These are phyloP conservation scores for Plenodomus tracheiphilus DNA, from an alignment of 2,329 filamentous ascomycete genomes.

Conservation along the genomic window DNA sequence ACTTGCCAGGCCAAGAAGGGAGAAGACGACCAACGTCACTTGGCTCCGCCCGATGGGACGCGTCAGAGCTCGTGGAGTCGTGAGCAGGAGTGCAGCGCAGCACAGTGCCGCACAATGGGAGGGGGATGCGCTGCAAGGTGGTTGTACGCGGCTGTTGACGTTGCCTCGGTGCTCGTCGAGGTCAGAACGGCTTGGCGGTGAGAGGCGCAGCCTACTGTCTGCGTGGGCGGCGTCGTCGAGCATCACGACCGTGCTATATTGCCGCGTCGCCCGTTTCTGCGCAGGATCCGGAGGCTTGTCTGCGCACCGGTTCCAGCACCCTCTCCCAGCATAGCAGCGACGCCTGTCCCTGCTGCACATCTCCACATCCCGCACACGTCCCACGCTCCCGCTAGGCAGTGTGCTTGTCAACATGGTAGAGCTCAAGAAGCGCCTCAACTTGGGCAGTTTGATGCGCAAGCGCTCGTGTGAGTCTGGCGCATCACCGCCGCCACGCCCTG, in stretches of 20 bases:
- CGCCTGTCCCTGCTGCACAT: constrained; percentile 2
- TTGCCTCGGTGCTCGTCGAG: constrained; percentile 9
- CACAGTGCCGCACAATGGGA: neutral
- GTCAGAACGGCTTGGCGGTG: constrained; percentile 21
- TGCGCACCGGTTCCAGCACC: neutral
- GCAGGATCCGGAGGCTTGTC: neutral
- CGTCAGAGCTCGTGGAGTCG: constrained; percentile 5
- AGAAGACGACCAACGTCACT: constrained; percentile 2
- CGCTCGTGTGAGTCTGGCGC: constrained; percentile 26
- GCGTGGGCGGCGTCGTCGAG: neutral
- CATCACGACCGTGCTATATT: neutral
- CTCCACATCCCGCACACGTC: neutral
- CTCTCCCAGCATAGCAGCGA: neutral
- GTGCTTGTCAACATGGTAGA: constrained; percentile 32
- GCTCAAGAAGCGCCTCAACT: constrained; percentile 44
- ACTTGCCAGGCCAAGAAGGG: neutral
- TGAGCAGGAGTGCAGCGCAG: neutral
- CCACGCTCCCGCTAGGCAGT: constrained; percentile 1
- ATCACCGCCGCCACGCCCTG: neutral
- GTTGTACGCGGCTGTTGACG: constrained; percentile 30
- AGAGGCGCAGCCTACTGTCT: constrained; percentile 18
- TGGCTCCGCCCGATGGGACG: constrained; percentile 9
- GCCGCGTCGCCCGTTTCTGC: neutral
- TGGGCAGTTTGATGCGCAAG: constrained; percentile 43
- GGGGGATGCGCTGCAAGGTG: neutral